Evolutionary conservation across 176 grass and related monocot genomes (phyloP), one percentile per base, ranked within the genome.

Genomic region (Aegilops umbellulata): DNA sequence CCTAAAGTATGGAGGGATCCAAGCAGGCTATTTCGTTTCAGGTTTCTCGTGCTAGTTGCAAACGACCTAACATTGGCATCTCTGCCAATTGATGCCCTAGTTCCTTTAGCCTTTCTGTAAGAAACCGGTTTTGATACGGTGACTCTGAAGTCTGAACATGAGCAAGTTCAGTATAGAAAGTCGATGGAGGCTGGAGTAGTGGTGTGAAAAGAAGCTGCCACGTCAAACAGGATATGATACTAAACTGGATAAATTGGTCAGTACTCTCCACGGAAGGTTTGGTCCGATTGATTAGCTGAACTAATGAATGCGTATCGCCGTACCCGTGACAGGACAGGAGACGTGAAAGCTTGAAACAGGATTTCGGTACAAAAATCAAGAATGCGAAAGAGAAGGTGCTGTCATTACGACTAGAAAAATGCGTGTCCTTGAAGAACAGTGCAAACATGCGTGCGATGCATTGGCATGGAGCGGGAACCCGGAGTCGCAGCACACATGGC

Each of bases 41-140:
- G 15, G 44, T 38, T 83, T 46, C 55, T 90, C 64, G 49, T 81
- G 27, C 51, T 74, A 80, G 84, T 90, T 84, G 80, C 76, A 66
- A 68, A 67, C 27, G 24, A 67, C 89, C 81, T 87, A 84, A 90
- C 85, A 87, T 84, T 84, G 46, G 84, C 80, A 87, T 87, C 60
- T 30, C 65, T 32, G 57, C 35, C 10, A 84, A 82, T 24, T 10
- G 80, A 84, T 87, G 67, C 76, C 46, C 34, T 36, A 27, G 85
- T 87, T 49, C 41, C 81, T 87, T 87, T 34, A 49, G 1, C 67
- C 24, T 24, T 51, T 51, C 19, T 51, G 47, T 20, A 55, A 55
- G 4, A 19, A 57, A 49, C 71, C 60, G 76, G 75, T 19, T 19
- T 5, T 13, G 25, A 60, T 17, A 57, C 30, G 44, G 26, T 68